Conservation (phyloP, 331 rosid genomes). For the Quercus lobata region DNA sequence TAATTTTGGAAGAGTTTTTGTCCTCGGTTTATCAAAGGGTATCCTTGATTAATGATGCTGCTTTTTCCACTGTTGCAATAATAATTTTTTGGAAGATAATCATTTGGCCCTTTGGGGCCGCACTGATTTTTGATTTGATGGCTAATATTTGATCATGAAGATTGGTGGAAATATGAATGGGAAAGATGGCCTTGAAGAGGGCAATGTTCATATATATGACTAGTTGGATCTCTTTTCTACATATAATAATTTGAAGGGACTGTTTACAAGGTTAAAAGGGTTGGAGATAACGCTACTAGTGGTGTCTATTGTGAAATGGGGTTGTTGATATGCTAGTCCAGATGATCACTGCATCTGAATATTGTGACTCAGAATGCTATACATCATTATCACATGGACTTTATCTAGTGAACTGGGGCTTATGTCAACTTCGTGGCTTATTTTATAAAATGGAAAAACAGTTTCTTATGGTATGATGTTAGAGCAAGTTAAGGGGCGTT, state of each 20-base stretch:
- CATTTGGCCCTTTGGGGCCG: conserved; percentile 22
- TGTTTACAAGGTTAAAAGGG: conserved; percentile 8
- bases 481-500: neutral
- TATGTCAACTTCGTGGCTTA: conserved; percentile 1
- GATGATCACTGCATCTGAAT: conserved; percentile 18
- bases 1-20: conserved; percentile 44
- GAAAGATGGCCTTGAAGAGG: neutral
- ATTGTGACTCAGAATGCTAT: conserved; percentile 17
- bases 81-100: conserved; percentile 12
- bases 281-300: conserved; percentile 11
- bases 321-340: conserved; percentile 22
- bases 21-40: conserved; percentile 21
- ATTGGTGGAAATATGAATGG: neutral
- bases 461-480: neutral
- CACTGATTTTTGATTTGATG: conserved; percentile 25
- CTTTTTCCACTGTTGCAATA: conserved; percentile 27
- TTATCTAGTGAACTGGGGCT: conserved; percentile 21
- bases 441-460: neutral
- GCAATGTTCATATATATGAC: neutral
- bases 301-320: conserved; percentile 14
- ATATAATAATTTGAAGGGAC: conserved; percentile 19
- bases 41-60: conserved; percentile 49
- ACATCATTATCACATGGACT: conserved; percentile 48
- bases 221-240: conserved; percentile 15
- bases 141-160: conserved; percentile 23